A percentile compares a stretch with the other conserved stretches of the same genome.
These are phyloP conservation scores for Geotrichum aggregatum DNA, from an alignment of 1,139 yeast species.

Conservation along the genomic window DNA sequence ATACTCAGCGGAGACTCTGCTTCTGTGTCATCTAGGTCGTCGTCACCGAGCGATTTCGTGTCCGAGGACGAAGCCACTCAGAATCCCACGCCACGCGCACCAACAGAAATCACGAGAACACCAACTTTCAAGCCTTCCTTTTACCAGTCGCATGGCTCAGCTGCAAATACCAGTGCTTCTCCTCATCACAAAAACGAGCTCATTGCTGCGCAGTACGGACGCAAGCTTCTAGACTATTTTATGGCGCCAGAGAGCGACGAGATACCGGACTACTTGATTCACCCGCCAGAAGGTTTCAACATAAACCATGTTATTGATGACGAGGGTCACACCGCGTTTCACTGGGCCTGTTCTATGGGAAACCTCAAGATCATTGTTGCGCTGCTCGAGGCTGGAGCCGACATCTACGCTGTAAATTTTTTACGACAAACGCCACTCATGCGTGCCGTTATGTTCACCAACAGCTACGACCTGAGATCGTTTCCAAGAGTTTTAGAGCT, in stretches of 20 bases:
- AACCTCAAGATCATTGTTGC: slow-evolving; percentile 67
- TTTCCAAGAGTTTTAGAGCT: slow-evolving; percentile 68
- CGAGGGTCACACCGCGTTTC: slow-evolving; percentile 93
- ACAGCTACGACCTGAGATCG: slow-evolving; percentile 74
- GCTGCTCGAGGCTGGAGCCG: slow-evolving; percentile 67
- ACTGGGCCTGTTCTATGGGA: slow-evolving; percentile 97
- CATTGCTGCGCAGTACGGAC: slow-evolving; percentile 42
- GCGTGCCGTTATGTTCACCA: slow-evolving; percentile 78
- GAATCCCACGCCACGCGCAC: slow-evolving; percentile 15
- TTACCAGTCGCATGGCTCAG: slow-evolving; percentile 2
- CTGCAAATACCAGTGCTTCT: no score
- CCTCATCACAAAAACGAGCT: slow-evolving; percentile 37
- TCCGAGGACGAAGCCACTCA: slow-evolving; percentile 33
- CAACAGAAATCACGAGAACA: slow-evolving; percentile 17
- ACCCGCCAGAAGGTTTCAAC: slow-evolving; percentile 76
- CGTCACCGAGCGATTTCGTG: slow-evolving; percentile 37
- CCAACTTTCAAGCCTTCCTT: slow-evolving; percentile 12
- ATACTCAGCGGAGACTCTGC: slow-evolving; percentile 28
- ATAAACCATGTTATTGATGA: slow-evolving; percentile 86
- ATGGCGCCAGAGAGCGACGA: slow-evolving; percentile 68
- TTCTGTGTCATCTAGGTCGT: slow-evolving; percentile 34
- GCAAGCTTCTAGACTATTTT: slow-evolving; percentile 50
- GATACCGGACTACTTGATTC: slow-evolving; percentile 68
- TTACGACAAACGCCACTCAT: slow-evolving; percentile 83
- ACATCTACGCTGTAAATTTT: slow-evolving; percentile 66